These are phyloP conservation scores for Neurospora tetrasperma DNA, from an alignment of 495 filamentous ascomycete species.

Conservation along the genomic window DNA sequence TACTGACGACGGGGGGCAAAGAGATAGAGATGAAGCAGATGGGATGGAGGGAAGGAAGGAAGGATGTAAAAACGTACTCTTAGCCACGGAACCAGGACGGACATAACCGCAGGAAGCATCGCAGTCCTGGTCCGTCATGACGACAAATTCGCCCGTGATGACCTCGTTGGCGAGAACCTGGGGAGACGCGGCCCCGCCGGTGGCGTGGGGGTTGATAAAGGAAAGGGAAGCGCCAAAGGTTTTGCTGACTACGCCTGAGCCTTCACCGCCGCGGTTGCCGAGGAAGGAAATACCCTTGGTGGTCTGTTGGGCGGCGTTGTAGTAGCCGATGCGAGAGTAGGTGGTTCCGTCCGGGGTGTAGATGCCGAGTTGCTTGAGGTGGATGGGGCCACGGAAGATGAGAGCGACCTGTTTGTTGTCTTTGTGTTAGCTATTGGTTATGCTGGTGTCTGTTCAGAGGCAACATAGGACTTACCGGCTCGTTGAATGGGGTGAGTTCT, in stretches of 20 bases:
- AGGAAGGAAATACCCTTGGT: constrained; percentile 54
- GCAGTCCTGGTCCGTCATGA: background rate
- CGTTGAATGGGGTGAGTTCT: constrained; percentile 51
- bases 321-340: constrained; percentile 32
- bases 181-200: constrained; percentile 15
- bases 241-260: constrained; percentile 4
- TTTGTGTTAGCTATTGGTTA: background rate
- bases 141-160: background rate
- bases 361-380: constrained; percentile 52
- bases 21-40: too few species aligned
- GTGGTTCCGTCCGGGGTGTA: constrained; percentile 32
- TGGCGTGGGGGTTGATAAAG: too few species aligned
- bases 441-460: too few species aligned
- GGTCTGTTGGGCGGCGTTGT: constrained; percentile 36
- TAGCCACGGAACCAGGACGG: background rate
- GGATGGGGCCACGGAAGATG: constrained; percentile 58
- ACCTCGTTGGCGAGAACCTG: background rate
- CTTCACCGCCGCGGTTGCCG: constrained; percentile 46
- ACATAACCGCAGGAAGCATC: background rate
- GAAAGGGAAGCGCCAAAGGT: constrained; percentile 23
- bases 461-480: constrained; percentile 43
- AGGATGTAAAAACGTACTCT: too few species aligned
- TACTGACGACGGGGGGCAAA: too few species aligned
- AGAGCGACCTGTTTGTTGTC: constrained; percentile 43
- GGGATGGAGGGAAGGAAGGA: too few species aligned